Evolutionary conservation across 2,329 filamentous ascomycete species (phyloP).

Genomic region (Rachicladosporium sp.): DNA sequence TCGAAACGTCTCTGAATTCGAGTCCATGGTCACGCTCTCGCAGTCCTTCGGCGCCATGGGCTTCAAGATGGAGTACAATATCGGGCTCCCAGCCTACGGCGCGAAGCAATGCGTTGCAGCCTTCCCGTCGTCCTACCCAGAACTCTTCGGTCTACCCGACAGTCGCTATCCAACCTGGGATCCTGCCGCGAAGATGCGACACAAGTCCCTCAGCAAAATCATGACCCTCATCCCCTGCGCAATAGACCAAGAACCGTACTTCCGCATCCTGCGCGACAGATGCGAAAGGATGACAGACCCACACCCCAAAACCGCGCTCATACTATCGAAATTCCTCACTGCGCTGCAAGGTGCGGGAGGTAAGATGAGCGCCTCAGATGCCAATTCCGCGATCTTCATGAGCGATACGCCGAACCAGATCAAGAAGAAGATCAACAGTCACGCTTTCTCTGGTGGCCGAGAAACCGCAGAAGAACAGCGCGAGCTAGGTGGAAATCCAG

Average conservation of each 20-base stretch:
- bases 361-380: slow-evolving; percentile 77
- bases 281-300: slow-evolving; percentile 52
- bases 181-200: slow-evolving; percentile 15
- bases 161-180: slow-evolving; percentile 25
- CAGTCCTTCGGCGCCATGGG: slow-evolving; percentile 49
- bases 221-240: slow-evolving; percentile 72
- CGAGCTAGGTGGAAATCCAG: slow-evolving; percentile 69
- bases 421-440: slow-evolving; percentile 82
- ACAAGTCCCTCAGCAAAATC: slow-evolving; percentile 56
- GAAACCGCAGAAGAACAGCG: slow-evolving; percentile 74
- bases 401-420: slow-evolving; percentile 78
- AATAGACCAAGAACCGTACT: slow-evolving; percentile 61
- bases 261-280: slow-evolving; percentile 67
- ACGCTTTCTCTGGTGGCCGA: slow-evolving; percentile 81
- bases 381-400: slow-evolving; percentile 81
- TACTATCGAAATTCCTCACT: slow-evolving; percentile 79
- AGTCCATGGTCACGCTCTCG: slow-evolving; percentile 48
- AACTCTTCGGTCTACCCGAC: slow-evolving; percentile 68
- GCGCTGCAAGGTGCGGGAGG: slow-evolving; percentile 82
- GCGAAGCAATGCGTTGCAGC: slow-evolving; percentile 42
- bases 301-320: slow-evolving; percentile 72
- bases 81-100: slow-evolving; percentile 38
- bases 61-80: slow-evolving; percentile 41
- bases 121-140: slow-evolving; percentile 62
- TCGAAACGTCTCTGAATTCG: slow-evolving; percentile 50